A percentile compares a stretch with the other conserved stretches of the same genome.
Conservation (phyloP, 1,139 yeast species). For the Kodamaea arcana region DNA sequence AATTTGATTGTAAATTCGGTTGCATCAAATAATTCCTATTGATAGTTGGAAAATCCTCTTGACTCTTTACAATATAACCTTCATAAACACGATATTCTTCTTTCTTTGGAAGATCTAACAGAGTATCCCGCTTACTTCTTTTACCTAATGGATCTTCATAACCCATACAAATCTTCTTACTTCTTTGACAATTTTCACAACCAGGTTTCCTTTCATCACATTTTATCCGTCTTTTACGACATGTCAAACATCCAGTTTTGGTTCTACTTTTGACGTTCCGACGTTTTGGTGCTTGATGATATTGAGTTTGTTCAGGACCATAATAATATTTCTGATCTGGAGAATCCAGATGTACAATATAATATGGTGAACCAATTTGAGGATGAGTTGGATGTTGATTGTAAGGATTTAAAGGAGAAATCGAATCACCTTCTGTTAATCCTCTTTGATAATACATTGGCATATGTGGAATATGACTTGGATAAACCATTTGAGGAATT, state of each 20-base stretch:
- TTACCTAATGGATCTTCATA: conserved; percentile 34
- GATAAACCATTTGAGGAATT: no score
- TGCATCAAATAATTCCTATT: not conserved
- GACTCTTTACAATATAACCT: not conserved
- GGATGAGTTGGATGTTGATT: not conserved
- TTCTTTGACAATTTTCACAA: conserved; percentile 67
- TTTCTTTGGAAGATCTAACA: conserved; percentile 5
- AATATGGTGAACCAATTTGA: not conserved
- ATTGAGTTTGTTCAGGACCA: not conserved
- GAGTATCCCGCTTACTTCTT: conserved; percentile 10
- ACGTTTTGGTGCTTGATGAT: conserved; percentile 18
- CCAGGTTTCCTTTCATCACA: conserved; percentile 51
- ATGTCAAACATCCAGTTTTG: conserved; percentile 23
- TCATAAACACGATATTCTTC: not conserved
- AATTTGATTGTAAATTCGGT: not conserved
- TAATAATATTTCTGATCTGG: not conserved
- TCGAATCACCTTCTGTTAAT: not conserved
- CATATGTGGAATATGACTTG: not conserved
- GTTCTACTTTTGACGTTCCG: conserved; percentile 31
- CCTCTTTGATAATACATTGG: not conserved
- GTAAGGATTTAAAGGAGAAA: not conserved
- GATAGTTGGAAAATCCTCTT: not conserved
- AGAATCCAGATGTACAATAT: not conserved
- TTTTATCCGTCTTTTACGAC: conserved; percentile 24
- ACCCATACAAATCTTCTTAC: conserved; percentile 65